Evolutionary conservation across 805 yeast genomes (phyloP).

Genomic region (Pichia nakasei): DNA sequence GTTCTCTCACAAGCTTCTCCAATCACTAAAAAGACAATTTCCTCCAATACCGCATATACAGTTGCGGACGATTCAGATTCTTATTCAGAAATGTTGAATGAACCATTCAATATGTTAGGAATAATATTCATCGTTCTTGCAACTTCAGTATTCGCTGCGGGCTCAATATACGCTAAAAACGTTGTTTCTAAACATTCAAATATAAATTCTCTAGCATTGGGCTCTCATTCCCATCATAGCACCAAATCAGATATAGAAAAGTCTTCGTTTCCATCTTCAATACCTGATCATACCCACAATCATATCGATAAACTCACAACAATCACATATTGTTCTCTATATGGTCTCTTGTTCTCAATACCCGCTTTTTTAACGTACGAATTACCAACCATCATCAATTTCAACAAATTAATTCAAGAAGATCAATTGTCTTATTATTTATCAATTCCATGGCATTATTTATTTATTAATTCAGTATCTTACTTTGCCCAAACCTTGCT

Average conservation of each 20-base stretch:
- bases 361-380: slow-evolving; percentile 67
- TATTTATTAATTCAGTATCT: slow-evolving; percentile 60
- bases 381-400: slow-evolving; percentile 25
- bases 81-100: too few species aligned
- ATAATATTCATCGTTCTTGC: slow-evolving; percentile 59
- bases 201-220: not conserved
- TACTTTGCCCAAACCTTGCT: slow-evolving; percentile 76
- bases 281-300: slow-evolving; percentile 1
- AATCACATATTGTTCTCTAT: slow-evolving; percentile 67
- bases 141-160: slow-evolving; percentile 70
- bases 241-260: not conserved
- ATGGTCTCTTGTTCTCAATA: slow-evolving; percentile 64
- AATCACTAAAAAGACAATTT: not conserved
- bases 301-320: slow-evolving; percentile 73
- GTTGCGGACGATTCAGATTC: not conserved
- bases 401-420: not conserved
- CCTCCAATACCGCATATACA: not conserved
- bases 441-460: slow-evolving; percentile 36
- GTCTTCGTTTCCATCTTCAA: not conserved
- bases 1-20: slow-evolving; percentile 28
- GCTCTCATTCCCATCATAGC: not conserved
- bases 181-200: slow-evolving; percentile 42
- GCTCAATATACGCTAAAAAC: slow-evolving; percentile 79
- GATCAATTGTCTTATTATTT: slow-evolving; percentile 7
- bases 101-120: slow-evolving; percentile 31